Evolutionary conservation across 768 basidiomycete genomes (phyloP).

Genomic region (Termitomyces sp.): DNA sequence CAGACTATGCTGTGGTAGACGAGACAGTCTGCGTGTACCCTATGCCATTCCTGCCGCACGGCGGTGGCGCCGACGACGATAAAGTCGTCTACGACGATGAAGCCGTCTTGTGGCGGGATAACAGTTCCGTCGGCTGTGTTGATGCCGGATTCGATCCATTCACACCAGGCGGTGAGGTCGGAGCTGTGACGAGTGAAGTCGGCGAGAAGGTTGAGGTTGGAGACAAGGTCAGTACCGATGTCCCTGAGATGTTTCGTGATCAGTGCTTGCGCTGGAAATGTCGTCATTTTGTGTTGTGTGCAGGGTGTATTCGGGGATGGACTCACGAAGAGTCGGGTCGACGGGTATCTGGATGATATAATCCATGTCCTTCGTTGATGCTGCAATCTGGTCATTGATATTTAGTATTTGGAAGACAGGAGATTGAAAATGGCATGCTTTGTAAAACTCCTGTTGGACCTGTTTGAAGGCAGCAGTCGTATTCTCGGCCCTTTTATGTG

Average conservation of each 20-base stretch:
- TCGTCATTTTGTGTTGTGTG: background rate
- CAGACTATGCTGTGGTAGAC: constrained; percentile 13
- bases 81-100: too few relatives aligned
- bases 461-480: constrained; percentile 22
- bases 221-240: constrained; percentile 30
- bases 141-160: constrained; percentile 17
- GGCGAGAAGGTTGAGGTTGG: constrained; percentile 28
- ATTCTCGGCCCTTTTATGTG: constrained; percentile 20
- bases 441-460: constrained; percentile 30
- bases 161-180: constrained; percentile 27
- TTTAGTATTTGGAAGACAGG: background rate
- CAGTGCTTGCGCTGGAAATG: constrained; percentile 18
- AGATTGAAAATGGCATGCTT: constrained; percentile 17
- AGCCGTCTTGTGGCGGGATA: background rate
- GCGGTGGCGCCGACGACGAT: constrained; percentile 3
- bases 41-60: constrained; percentile 8
- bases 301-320: background rate
- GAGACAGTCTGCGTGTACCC: constrained; percentile 8
- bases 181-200: constrained; percentile 23
- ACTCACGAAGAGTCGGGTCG: constrained; percentile 28
- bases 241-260: constrained; percentile 29
- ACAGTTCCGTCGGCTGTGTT: constrained; percentile 6
- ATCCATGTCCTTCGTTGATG: constrained; percentile 29
- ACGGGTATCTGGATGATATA: constrained; percentile 26
- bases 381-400: constrained; percentile 26